Evolutionary conservation across 495 filamentous ascomycete genomes (phyloP), one percentile per base, ranked within the genome.

Genomic region (Podospora australis): DNA sequence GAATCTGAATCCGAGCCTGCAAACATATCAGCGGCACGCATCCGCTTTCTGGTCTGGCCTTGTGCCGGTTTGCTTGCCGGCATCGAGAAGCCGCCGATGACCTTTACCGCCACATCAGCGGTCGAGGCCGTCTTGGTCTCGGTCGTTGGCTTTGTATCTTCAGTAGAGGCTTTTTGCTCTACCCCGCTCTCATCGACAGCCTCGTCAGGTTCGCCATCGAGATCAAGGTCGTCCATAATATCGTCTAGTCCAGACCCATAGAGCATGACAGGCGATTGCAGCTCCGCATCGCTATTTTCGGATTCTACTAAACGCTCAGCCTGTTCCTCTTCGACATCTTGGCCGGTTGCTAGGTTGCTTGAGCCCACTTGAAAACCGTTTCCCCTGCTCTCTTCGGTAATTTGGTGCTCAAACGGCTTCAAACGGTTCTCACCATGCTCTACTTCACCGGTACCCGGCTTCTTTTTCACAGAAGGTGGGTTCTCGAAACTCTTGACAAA

Each of bases 11-110:
- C 72, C 2, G 70, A 74, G 57, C 79, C 84, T 13, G 86, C 90
- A 78, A 95, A 96, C 89, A 96, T 95, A 60, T 96, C 90, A 58
- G 88, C 88, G 3, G 90, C 90, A 53, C 81, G 87, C 62, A 88
- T 87, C 40, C 90, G 79, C 53, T 78, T 79, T 48, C 52, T 62
- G 13, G 65, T n/a, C n/a, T n/a, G n/a, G n/a, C n/a, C 48, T 47
- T 63, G 39, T 42, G 60, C 56, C 4, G 60, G 36, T 20, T 61
- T 62, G 19, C 50, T 53, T 13, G 60, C 45, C 16, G 56, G 48
- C 48, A 60, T 62, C 49, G 56, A 58, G 29, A 67, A 62, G 1
- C 54, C 54, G 6, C 53, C 57, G 9, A 53, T 26, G 8, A 56
- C 30, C 24, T 46, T 60, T 36, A 35, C 26, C 29, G 58, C 60